Base-by-base conservation (phyloP, 106 monocot species). In the Amphibolis antarctica region DNA sequence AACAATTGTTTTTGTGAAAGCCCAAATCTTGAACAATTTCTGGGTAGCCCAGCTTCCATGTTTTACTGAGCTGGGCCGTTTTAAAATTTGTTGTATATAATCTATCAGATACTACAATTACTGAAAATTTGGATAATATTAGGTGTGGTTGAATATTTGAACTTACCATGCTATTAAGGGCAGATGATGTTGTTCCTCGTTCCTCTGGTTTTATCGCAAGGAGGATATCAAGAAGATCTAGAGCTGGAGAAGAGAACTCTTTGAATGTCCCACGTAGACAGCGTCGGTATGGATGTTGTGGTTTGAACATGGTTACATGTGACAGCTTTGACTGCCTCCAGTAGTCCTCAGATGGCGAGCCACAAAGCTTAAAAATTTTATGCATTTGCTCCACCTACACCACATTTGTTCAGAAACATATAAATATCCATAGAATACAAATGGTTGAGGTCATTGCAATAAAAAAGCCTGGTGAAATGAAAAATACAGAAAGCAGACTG, bases 341-440 rank as follows among this genome's bases (percentile, higher is more conserved):
- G 66, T 76, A 76, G 20, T 76, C 76, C 14, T 76, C 76, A 17
- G 76, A 70, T 58, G 76, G 76, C 25, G 76, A 76, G 1, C 76
- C 76, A 65, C 76, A 76, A 7, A 76, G 70, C 53, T 76, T 76
- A 56, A 70, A 76, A 12, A 76, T 70, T 43, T 70, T 70, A 51
- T 76, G 76, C 76, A 76, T 58, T 59, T 76, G 76, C 59, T 76
- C 76, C 58, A 76, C 76, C 76, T 76, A 70, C 11, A 65, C 4
- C 36, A 36, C 36, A 36, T 36, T n/a, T n/a, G n/a, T n/a, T n/a
- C n/a, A n/a, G n/a, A n/a, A n/a, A n/a, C n/a, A n/a, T n/a, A n/a
- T n/a, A n/a, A n/a, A n/a, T n/a, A n/a, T n/a, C n/a, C n/a, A n/a
- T n/a, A n/a, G n/a, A n/a, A n/a, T n/a, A n/a, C n/a, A n/a, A n/a